Conservation (phyloP, 768 basidiomycete species). For the Nevesoporus exiguus region DNA sequence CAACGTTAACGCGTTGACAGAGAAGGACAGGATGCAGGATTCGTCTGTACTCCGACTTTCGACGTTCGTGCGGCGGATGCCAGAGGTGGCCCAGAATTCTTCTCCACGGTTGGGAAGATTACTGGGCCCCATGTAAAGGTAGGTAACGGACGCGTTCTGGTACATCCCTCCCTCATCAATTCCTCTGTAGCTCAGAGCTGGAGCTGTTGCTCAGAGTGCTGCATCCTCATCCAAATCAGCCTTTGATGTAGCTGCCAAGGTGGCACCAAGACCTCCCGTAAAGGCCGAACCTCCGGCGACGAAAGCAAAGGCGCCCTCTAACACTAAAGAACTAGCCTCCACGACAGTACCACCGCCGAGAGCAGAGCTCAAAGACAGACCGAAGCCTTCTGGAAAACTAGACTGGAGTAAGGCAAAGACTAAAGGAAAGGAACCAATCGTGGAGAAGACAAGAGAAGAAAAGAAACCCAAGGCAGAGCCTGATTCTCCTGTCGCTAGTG, state of each 20-base stretch:
- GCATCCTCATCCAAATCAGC: constrained; percentile 46
- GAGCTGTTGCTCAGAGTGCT: constrained; percentile 3
- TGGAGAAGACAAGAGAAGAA: constrained; percentile 11
- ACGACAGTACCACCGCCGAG: constrained; percentile 22
- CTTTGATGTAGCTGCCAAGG: constrained; percentile 27
- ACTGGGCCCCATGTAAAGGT: constrained; percentile 47
- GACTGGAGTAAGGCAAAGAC: constrained; percentile 60
- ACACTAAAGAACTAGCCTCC: constrained; percentile 23
- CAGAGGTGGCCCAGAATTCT: constrained; percentile 15
- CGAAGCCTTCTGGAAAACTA: constrained; percentile 46
- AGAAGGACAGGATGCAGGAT: constrained; percentile 40
- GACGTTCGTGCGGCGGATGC: constrained; percentile 35
- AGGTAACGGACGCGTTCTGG: not conserved
- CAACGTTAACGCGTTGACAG: not conserved
- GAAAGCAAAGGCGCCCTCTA: constrained; percentile 26
- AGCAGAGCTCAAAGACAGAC: constrained; percentile 26
- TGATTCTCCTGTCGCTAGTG: not conserved
- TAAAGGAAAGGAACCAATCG: constrained; percentile 33
- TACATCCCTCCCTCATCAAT: not conserved
- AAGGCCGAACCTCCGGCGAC: constrained; percentile 15
- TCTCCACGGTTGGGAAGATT: constrained; percentile 40
- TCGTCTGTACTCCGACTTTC: constrained; percentile 36
- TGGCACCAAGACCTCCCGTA: constrained; percentile 9
- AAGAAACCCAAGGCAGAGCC: constrained; percentile 18
- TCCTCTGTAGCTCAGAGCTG: constrained; percentile 15